These are phyloP conservation scores for Beauveria brongniartii DNA, from an alignment of 2,329 filamentous ascomycete species.

Conservation along the genomic window DNA sequence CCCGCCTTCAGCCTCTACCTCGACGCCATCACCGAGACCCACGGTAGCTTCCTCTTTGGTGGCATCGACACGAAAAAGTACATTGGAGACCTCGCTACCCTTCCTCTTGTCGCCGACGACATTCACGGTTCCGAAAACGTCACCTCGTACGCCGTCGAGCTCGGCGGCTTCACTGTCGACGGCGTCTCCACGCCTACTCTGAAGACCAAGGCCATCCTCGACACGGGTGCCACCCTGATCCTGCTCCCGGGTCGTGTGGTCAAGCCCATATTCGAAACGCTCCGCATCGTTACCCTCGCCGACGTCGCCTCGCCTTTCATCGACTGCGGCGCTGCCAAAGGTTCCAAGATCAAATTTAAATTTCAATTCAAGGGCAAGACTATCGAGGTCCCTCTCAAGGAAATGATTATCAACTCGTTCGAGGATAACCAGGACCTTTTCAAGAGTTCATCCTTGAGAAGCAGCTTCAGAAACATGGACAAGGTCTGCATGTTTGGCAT, in stretches of 20 bases:
- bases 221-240: conserved; percentile 64
- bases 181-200: conserved; percentile 25
- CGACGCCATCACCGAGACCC: conserved; percentile 55
- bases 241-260: conserved; percentile 58
- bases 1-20: conserved; percentile 64
- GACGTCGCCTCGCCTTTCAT: conserved; percentile 39
- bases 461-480: conserved; percentile 29
- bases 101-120: conserved; percentile 39
- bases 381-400: conserved; percentile 43
- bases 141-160: conserved; percentile 27
- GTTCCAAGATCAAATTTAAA: conserved; percentile 35
- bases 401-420: conserved; percentile 43
- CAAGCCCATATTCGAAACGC: conserved; percentile 39
- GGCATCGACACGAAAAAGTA: conserved; percentile 72
- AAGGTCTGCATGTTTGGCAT: conserved; percentile 49
- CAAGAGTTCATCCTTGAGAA: conserved; percentile 26
- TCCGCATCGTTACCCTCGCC: conserved; percentile 34
- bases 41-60: conserved; percentile 68
- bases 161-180: conserved; percentile 31
- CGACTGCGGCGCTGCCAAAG: conserved; percentile 39
- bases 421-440: conserved; percentile 30
- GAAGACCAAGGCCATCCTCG: conserved; percentile 54
- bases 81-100: conserved; percentile 37
- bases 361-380: conserved; percentile 24
- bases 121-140: conserved; percentile 34